These are phyloP conservation scores for Tritrichomonas musculus DNA, from an alignment of 208 protist genomes.

Conservation along the genomic window DNA sequence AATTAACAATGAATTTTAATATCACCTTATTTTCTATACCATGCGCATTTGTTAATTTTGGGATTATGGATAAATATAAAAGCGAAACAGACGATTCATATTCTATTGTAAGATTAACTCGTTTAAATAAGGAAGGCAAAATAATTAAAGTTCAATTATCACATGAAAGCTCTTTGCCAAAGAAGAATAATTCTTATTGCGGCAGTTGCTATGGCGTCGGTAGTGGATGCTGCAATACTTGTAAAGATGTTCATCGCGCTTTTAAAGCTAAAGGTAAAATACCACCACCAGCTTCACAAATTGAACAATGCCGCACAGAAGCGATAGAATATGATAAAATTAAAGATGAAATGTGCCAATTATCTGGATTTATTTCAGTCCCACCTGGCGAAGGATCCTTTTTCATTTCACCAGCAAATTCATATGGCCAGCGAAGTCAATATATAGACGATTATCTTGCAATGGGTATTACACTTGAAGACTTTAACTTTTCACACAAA, in stretches of 20 bases:
- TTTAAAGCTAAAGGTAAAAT: background rate
- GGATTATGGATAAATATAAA: background rate
- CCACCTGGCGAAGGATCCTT: background rate
- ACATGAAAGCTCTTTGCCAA: background rate
- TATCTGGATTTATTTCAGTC: background rate
- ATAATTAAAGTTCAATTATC: background rate
- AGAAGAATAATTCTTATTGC: background rate
- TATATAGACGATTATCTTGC: background rate
- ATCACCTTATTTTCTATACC: background rate
- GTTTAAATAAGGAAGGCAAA: background rate
- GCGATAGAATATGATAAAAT: background rate
- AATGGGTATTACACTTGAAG: background rate
- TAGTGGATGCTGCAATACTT: conserved; percentile 9
- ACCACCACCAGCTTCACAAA: background rate
- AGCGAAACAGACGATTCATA: background rate
- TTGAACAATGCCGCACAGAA: background rate
- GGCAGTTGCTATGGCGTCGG: background rate
- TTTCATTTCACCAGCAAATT: background rate
- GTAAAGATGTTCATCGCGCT: background rate
- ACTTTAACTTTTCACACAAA: background rate
- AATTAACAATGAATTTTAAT: background rate
- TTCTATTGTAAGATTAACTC: background rate
- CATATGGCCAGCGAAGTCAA: background rate
- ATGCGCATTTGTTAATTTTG: background rate
- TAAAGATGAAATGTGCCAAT: background rate